Percentiles rank a stretch among this genome's conserved stretches.
These are phyloP conservation scores for Desmodesmus armatus DNA, from an alignment of 139 green algal genomes.

Conservation along the genomic window DNA sequence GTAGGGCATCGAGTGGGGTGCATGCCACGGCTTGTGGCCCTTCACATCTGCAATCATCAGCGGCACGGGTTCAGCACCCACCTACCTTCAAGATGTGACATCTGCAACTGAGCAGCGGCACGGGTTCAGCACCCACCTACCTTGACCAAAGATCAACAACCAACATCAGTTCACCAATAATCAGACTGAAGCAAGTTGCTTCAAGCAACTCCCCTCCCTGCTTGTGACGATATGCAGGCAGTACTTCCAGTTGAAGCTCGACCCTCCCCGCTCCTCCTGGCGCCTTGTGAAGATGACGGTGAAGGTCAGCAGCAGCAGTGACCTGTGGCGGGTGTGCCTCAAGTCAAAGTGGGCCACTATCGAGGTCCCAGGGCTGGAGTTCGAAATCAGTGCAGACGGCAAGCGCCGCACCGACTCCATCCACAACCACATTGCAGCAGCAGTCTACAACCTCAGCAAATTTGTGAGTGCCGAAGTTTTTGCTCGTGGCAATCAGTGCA, in stretches of 20 bases:
- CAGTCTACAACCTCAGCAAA: slow-evolving; percentile 67
- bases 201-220: no score
- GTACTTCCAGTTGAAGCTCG: slow-evolving; percentile 58
- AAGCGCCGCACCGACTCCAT: slow-evolving; percentile 76
- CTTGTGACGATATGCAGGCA: not conserved
- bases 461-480: slow-evolving; percentile 4
- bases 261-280: slow-evolving; percentile 59
- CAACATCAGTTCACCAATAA: no score
- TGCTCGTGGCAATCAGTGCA: not conserved
- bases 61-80: no score
- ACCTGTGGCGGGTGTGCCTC: slow-evolving; percentile 66
- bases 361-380: slow-evolving; percentile 80
- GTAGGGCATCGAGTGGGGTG: no score
- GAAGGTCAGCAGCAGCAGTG: slow-evolving; percentile 47
- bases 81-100: no score
- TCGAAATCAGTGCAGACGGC: slow-evolving; percentile 67
- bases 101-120: no score
- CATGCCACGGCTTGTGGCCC: no score
- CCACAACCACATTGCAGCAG: slow-evolving; percentile 77
- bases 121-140: no score
- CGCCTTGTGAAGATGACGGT: slow-evolving; percentile 55
- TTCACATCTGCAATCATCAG: no score
- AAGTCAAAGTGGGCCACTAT: slow-evolving; percentile 60
- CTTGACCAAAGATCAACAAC: no score
- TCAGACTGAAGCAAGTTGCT: no score